Percentiles rank a stretch among this genome's conserved stretches.
Conservation (phyloP, 2,329 filamentous ascomycete species). For the Penicillium sp. region DNA sequence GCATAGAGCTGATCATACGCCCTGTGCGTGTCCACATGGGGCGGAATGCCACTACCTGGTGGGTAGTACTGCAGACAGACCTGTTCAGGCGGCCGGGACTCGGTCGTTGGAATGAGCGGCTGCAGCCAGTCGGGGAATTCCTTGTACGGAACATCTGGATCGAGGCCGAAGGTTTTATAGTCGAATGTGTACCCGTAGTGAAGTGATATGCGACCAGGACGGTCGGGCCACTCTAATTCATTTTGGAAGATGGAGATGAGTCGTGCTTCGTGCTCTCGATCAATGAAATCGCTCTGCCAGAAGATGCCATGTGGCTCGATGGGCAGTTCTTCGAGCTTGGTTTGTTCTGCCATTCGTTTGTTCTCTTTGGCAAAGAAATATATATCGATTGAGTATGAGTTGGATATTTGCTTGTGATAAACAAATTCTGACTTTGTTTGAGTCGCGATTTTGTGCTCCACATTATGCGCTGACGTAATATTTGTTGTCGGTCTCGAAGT, state of each 20-base stretch:
- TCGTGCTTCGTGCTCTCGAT: constrained; percentile 40
- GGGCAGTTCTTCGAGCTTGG: constrained; percentile 22
- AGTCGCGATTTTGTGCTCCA: background rate
- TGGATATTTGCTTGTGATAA: too few relatives aligned
- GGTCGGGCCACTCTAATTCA: constrained; percentile 46
- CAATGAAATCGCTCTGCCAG: constrained; percentile 47
- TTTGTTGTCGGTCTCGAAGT: background rate
- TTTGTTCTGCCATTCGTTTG: constrained; percentile 8
- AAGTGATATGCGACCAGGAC: constrained; percentile 46
- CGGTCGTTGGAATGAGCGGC: constrained; percentile 45
- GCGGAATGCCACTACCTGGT: constrained; percentile 55
- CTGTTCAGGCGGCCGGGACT: constrained; percentile 48
- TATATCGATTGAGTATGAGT: too few relatives aligned
- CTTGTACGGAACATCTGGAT: constrained; percentile 46
- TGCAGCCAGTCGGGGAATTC: constrained; percentile 50
- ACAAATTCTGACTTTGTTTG: too few relatives aligned
- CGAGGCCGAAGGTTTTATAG: constrained; percentile 55
- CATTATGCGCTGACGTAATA: constrained; percentile 7
- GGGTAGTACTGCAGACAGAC: constrained; percentile 58
- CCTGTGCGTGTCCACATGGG: constrained; percentile 55
- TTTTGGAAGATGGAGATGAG: constrained; percentile 45
- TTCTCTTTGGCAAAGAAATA: too few relatives aligned
- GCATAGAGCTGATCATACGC: constrained; percentile 39
- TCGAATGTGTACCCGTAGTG: constrained; percentile 55
- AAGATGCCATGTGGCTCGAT: constrained; percentile 26